A percentile compares a stretch with the other conserved stretches of the same genome.
These are phyloP conservation scores for Tolypocladium sp. DNA, from an alignment of 2,329 filamentous ascomycete genomes.

Conservation along the genomic window DNA sequence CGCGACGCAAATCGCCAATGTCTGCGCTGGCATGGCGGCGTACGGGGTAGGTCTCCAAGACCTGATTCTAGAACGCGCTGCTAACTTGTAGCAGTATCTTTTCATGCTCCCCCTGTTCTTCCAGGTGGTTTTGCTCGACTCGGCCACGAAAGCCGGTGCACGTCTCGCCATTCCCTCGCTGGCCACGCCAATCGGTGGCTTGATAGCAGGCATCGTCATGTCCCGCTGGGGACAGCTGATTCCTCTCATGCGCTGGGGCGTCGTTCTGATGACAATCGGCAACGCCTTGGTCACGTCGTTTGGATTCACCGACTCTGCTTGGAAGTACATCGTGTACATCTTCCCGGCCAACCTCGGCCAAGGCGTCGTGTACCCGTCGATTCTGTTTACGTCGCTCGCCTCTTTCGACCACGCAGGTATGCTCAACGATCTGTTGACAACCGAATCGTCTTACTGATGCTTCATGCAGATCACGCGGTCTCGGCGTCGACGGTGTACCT, in stretches of 20 bases:
- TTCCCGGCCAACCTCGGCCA: slow-evolving; percentile 50
- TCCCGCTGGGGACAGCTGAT: slow-evolving; percentile 44
- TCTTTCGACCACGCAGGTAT: slow-evolving; percentile 51
- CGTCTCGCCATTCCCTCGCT: slow-evolving; percentile 56
- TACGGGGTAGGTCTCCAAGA: slow-evolving; percentile 43
- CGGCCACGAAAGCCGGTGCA: slow-evolving; percentile 53
- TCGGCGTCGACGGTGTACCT: slow-evolving; percentile 55
- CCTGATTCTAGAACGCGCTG: not conserved
- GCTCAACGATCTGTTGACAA: too few relatives aligned
- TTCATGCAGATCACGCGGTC: slow-evolving; percentile 45
- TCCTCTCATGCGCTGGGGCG: slow-evolving; percentile 40
- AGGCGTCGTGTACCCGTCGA: slow-evolving; percentile 48
- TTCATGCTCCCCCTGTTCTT: slow-evolving; percentile 66
- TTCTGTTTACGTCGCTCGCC: slow-evolving; percentile 53
- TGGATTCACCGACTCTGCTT: slow-evolving; percentile 36
- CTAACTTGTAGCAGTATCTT: slow-evolving; percentile 37
- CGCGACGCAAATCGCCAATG: slow-evolving; percentile 47
- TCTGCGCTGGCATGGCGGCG: slow-evolving; percentile 50
- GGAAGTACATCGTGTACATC: slow-evolving; percentile 48
- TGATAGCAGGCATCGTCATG: slow-evolving; percentile 50
- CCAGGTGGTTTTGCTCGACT: slow-evolving; percentile 55
- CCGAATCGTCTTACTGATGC: too few relatives aligned
- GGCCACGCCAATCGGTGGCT: slow-evolving; percentile 46
- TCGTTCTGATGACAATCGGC: slow-evolving; percentile 41
- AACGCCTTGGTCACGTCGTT: slow-evolving; percentile 42